phyloP scores from a whole-genome alignment of 2,329 filamentous ascomycete species.

The Botrytis sinoallii region DNA sequence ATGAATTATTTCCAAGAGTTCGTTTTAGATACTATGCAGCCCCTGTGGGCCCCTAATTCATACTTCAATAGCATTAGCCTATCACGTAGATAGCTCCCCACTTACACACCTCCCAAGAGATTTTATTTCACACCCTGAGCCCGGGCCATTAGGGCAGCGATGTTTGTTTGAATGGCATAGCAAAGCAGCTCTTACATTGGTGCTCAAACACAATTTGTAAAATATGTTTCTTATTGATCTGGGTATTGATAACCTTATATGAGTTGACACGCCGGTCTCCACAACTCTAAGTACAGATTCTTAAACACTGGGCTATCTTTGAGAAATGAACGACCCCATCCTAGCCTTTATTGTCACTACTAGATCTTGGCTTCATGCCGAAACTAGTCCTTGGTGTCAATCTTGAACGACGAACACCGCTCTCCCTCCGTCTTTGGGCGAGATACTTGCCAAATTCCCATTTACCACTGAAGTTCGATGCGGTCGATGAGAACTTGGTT shows the following conservation, averaged over 20 bases:
- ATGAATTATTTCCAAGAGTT: neutral
- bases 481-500: neutral
- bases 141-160: neutral
- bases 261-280: neutral
- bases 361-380: conserved; percentile 6
- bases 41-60: neutral
- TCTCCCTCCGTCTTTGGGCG: conserved; percentile 5
- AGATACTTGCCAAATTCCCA: conserved; percentile 15
- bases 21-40: neutral
- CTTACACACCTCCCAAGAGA: neutral
- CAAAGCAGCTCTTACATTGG: neutral
- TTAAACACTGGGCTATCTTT: neutral
- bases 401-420: neutral
- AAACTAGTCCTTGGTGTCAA: conserved; percentile 11
- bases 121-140: neutral
- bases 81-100: neutral
- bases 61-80: conserved; percentile 1
- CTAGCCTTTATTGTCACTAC: neutral
- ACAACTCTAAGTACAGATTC: neutral
- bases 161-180: neutral
- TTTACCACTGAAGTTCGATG: neutral
- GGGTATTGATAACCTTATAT: neutral
- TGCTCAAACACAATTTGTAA: neutral
- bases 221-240: neutral
- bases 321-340: neutral